These are phyloP conservation scores for Debaryomyces coudertii DNA, from an alignment of 1,139 yeast genomes.

Conservation along the genomic window DNA sequence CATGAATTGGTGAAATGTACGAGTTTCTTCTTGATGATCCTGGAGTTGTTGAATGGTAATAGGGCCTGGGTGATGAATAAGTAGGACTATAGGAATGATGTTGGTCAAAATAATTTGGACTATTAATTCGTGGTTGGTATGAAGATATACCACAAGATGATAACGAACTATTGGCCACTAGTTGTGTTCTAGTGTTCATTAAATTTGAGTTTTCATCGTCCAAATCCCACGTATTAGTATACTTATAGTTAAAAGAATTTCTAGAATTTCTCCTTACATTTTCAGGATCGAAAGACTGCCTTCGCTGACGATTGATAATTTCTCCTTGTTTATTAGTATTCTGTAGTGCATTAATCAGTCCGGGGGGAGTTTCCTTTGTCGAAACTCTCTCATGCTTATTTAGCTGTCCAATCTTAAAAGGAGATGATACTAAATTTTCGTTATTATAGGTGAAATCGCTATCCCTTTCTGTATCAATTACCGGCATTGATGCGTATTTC, in stretches of 20 bases:
- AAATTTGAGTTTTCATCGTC: conserved; percentile 45
- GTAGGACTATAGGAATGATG: conserved; percentile 11
- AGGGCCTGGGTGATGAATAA: conserved; percentile 3
- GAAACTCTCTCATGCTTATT: neutral
- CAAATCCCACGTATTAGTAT: conserved; percentile 28
- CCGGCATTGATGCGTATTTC: conserved; percentile 13
- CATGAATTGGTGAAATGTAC: conserved; percentile 22
- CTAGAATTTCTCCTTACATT: neutral
- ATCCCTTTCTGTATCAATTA: neutral
- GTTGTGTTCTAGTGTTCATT: conserved; percentile 31
- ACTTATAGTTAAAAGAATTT: neutral
- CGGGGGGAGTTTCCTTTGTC: neutral
- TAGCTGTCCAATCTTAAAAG: neutral
- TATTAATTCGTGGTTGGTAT: conserved; percentile 10
- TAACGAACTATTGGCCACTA: conserved; percentile 14
- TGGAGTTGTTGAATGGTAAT: conserved; percentile 10
- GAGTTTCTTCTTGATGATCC: conserved; percentile 32
- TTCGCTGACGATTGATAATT: neutral
- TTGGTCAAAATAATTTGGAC: conserved; percentile 20
- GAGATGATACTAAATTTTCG: neutral
- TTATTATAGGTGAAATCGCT: neutral
- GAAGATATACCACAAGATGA: conserved; percentile 19
- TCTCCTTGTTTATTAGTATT: neutral
- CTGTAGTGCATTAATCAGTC: neutral
- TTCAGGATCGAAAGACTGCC: neutral